Conservation (phyloP, 2,329 filamentous ascomycete species). For the Podosphaera leucotricha region DNA sequence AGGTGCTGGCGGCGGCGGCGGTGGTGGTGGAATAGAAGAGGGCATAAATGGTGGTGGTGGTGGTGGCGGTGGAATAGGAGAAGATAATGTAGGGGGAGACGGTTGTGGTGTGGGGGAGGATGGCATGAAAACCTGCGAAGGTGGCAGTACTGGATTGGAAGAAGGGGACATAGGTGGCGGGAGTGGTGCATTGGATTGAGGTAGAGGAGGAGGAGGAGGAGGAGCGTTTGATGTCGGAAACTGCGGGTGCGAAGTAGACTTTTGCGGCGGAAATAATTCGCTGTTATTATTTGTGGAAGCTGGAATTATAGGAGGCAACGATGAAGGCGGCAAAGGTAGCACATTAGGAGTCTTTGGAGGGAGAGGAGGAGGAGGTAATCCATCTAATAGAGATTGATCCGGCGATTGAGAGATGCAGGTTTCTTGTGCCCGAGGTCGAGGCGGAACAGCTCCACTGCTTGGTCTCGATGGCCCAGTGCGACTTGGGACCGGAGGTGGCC, state of each 20-base stretch:
- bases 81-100: slow-evolving; percentile 17
- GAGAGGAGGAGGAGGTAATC: slow-evolving; percentile 19
- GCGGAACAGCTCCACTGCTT: slow-evolving; percentile 24
- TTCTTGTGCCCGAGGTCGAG: slow-evolving; percentile 27
- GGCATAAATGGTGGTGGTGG: slow-evolving; percentile 17
- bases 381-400: slow-evolving; percentile 13
- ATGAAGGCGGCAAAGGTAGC: slow-evolving; percentile 27
- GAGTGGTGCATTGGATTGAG: slow-evolving; percentile 7
- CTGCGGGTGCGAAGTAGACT: background rate
- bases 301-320: slow-evolving; percentile 27
- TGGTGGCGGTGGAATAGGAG: slow-evolving; percentile 20
- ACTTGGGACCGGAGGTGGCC: slow-evolving; percentile 54
- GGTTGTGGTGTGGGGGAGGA: slow-evolving; percentile 15
- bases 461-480: slow-evolving; percentile 44
- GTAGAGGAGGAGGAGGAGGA: slow-evolving; percentile 3
- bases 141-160: slow-evolving; percentile 10
- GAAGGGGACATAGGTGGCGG: slow-evolving; percentile 17
- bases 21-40: slow-evolving; percentile 16
- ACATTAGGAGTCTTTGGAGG: slow-evolving; percentile 22
- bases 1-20: slow-evolving; percentile 19
- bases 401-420: slow-evolving; percentile 19
- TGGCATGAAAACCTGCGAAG: too few relatives aligned
- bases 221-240: background rate
- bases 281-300: slow-evolving; percentile 20
- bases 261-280: background rate